Evolutionary conservation across 805 yeast genomes (phyloP), one percentile per base, ranked within the genome.

Genomic region (Diddensiella santjacobensis): DNA sequence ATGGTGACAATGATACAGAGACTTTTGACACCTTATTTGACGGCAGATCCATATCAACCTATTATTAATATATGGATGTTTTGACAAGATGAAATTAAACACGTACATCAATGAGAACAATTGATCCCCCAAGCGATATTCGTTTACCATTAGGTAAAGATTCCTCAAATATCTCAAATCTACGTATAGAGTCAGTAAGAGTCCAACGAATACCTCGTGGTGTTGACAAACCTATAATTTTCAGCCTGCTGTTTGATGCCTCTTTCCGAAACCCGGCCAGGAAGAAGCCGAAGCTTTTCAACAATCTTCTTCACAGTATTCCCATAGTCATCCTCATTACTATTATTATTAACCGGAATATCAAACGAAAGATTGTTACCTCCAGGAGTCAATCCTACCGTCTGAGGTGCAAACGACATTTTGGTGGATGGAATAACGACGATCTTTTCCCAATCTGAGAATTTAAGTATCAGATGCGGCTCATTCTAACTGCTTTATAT

Each of bases 141-240:
- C 72, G 56, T 26, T 59, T 63, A n/a, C 65, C 67, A 23, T 55
- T 55, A 5, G 54, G 53, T 3, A 49, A 49, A 33, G 42, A 46
- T 30, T 68, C 72, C 40, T 68, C 70, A 44, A 68, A 69, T 2
- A 68, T 62, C 45, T 69, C 72, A 17, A 69, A 64, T 5, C 60
- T 58, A 29, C 22, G n/a, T n/a, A 26, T 20, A 38, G 19, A 22
- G 20, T 22, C 18, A 3, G 43, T 18, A n/a, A 11, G 15, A 11
- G 24, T 19, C 31, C 31, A 13, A 26, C 11, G 13, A 8, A n/a
- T 35, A 8, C 6, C 17, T 15, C 15, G 38, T 6, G 20, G 15
- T 17, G 11, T 26, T 8, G 18, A 40, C 53, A 15, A 39, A 56
- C 57, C 60, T 64, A 40, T 63, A 54, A 8, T 51, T 45, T 8